Conservation (phyloP, 176 grass and related monocot species). For the Raddia distichophylla region DNA sequence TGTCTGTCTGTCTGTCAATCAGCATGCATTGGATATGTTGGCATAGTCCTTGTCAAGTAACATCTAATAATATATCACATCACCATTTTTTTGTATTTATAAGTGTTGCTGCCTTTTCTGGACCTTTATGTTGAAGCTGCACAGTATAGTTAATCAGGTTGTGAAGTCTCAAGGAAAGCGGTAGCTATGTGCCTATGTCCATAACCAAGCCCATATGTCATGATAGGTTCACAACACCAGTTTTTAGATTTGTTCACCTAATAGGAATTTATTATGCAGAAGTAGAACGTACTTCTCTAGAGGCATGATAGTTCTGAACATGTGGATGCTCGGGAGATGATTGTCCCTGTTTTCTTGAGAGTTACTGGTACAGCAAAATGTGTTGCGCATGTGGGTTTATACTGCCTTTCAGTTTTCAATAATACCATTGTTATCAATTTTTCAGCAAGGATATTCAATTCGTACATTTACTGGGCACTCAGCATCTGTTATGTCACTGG, state of each 20-base stretch:
- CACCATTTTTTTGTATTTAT: slow-evolving; percentile 19
- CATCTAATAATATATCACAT: background rate
- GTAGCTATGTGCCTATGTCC: background rate
- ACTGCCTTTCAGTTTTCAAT: slow-evolving; percentile 3
- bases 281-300: slow-evolving; percentile 14
- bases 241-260: slow-evolving; percentile 14
- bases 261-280: slow-evolving; percentile 16
- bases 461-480: slow-evolving; percentile 86
- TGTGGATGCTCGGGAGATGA: slow-evolving; percentile 6
- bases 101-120: background rate
- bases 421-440: slow-evolving; percentile 2
- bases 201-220: background rate
- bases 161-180: slow-evolving; percentile 7
- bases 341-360: background rate
- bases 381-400: background rate
- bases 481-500: slow-evolving; percentile 85
- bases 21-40: background rate
- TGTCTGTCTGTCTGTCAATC: background rate
- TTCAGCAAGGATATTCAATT: slow-evolving; percentile 71
- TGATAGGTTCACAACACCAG: slow-evolving; percentile 10
- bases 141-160: slow-evolving; percentile 10
- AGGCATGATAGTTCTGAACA: slow-evolving; percentile 8
- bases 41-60: background rate
- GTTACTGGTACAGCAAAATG: background rate
- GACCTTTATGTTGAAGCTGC: slow-evolving; percentile 16